A percentile compares a stretch with the other conserved stretches of the same genome.
Evolutionary conservation across 2,329 filamentous ascomycete species (phyloP).

Genomic region (Monilinia fructicola): DNA sequence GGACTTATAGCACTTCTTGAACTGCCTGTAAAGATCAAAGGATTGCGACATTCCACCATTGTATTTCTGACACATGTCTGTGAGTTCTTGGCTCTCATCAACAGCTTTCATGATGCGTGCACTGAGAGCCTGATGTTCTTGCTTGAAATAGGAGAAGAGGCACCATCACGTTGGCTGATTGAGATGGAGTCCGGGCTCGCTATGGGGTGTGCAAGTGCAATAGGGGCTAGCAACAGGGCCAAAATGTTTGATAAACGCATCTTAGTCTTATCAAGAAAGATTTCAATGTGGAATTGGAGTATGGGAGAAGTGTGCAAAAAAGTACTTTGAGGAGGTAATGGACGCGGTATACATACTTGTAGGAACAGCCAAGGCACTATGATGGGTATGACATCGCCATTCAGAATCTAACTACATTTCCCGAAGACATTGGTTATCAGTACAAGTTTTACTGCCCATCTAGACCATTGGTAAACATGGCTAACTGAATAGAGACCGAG

Average conservation of each 20-base stretch:
- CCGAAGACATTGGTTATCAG: not conserved
- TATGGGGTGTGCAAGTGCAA: not conserved
- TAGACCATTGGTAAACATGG: not conserved
- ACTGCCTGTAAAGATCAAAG: not conserved
- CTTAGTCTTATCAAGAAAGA: not conserved
- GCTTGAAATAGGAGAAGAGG: not conserved
- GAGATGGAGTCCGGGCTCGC: not conserved
- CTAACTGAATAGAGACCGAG: not conserved
- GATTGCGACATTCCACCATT: not conserved
- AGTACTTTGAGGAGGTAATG: not conserved
- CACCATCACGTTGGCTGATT: not conserved
- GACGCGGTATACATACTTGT: not conserved
- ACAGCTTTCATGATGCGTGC: not conserved
- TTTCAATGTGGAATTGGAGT: not conserved
- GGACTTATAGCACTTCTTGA: not conserved
- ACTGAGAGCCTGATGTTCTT: not conserved
- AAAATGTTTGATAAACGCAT: constrained; percentile 5
- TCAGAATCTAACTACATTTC: not conserved
- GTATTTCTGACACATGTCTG: not conserved
- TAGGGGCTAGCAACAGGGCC: constrained; percentile 4
- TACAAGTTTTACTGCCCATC: not conserved
- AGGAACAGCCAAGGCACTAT: not conserved
- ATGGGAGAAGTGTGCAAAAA: not conserved
- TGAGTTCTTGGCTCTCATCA: not conserved
- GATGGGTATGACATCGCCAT: not conserved